These are phyloP conservation scores for Metschnikowia santaceciliae DNA, from an alignment of 805 yeast species.

Conservation along the genomic window DNA sequence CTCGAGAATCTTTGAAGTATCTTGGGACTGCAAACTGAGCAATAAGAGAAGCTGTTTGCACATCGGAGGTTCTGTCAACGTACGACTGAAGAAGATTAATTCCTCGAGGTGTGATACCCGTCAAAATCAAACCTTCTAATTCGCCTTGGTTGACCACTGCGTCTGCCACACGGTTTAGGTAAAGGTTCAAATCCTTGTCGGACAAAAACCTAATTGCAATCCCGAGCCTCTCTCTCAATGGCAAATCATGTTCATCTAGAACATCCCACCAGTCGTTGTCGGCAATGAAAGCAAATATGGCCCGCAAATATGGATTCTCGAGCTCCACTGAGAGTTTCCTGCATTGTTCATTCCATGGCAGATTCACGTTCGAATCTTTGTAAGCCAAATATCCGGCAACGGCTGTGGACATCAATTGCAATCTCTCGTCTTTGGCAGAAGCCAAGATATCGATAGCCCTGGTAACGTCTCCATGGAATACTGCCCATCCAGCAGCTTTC, in stretches of 20 bases:
- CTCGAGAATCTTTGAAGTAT: slow-evolving; percentile 69
- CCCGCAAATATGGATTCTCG: slow-evolving; percentile 84
- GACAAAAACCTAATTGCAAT: slow-evolving; percentile 84
- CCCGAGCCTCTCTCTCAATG: slow-evolving; percentile 83
- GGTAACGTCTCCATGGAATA: slow-evolving; percentile 83
- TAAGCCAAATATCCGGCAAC: slow-evolving; percentile 71
- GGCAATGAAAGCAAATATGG: slow-evolving; percentile 88
- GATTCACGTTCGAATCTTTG: slow-evolving; percentile 53
- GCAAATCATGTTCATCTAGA: slow-evolving; percentile 81
- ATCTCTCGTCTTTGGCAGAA: slow-evolving; percentile 63
- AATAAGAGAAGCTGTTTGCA: slow-evolving; percentile 85
- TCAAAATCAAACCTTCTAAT: slow-evolving; percentile 81
- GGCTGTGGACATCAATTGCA: slow-evolving; percentile 84
- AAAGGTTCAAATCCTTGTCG: slow-evolving; percentile 71
- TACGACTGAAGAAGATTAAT: slow-evolving; percentile 78
- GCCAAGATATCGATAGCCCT: slow-evolving; percentile 78
- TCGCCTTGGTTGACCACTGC: slow-evolving; percentile 76
- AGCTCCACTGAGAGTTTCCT: slow-evolving; percentile 82
- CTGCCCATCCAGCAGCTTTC: slow-evolving; percentile 98
- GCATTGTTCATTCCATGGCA: slow-evolving; percentile 92
- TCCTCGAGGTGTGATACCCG: slow-evolving; percentile 88
- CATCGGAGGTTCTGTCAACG: slow-evolving; percentile 84
- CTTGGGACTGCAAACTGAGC: slow-evolving; percentile 80
- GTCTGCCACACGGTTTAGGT: slow-evolving; percentile 65
- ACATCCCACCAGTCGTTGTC: slow-evolving; percentile 98